Evolutionary conservation across 2,329 filamentous ascomycete genomes (phyloP).

Genomic region (Chalara sp.): DNA sequence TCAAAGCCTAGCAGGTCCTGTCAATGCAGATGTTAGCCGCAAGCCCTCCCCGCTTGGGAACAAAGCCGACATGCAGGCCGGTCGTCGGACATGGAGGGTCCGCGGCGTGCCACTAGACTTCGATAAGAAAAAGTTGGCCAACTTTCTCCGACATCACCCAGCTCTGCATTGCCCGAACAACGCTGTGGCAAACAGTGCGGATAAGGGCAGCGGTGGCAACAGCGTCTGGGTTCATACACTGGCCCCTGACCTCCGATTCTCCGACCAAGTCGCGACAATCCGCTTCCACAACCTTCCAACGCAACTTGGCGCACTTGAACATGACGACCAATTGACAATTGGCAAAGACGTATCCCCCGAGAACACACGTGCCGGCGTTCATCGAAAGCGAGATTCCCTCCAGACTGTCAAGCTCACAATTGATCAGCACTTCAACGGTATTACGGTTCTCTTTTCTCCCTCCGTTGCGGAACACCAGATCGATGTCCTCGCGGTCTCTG

Average conservation of each 20-base stretch:
- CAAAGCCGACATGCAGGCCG: too few relatives aligned
- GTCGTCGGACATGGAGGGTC: not conserved
- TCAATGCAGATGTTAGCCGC: too few relatives aligned
- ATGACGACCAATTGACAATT: not conserved
- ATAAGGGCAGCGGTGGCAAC: not conserved
- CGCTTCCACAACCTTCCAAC: not conserved
- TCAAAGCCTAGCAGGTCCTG: too few relatives aligned
- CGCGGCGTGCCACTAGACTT: not conserved
- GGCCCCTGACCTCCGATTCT: not conserved
- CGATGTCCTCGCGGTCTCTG: conserved; percentile 3
- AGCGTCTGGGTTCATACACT: not conserved
- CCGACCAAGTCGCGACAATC: not conserved
- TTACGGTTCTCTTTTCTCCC: not conserved
- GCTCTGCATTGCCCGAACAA: not conserved
- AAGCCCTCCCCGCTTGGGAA: too few relatives aligned
- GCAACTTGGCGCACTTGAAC: not conserved
- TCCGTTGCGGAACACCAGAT: not conserved
- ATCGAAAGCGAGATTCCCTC: not conserved
- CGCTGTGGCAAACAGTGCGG: not conserved
- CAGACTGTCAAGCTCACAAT: not conserved
- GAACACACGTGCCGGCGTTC: not conserved
- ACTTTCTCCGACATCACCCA: not conserved
- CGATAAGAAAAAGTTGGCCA: not conserved
- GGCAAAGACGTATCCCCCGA: not conserved
- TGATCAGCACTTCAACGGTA: not conserved